phyloP scores from a whole-genome alignment of 169 alveolate genomes.

The Babesia gibsoni region DNA sequence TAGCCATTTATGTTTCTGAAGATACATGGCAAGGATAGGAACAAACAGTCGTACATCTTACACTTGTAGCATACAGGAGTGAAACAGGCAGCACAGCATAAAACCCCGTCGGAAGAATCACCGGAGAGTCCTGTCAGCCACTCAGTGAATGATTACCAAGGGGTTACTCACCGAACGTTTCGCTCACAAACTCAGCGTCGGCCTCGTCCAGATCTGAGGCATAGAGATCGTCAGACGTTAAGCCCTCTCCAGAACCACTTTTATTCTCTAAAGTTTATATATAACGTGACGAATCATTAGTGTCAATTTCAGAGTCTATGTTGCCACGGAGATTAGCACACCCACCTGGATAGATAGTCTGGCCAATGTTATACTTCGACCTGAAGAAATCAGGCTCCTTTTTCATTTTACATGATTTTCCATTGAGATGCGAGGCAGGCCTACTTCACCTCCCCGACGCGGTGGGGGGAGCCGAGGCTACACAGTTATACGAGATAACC shows the following conservation, averaged over 20 bases:
- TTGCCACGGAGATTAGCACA: neutral
- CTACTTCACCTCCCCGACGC: slow-evolving; percentile 4
- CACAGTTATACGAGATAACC: slow-evolving; percentile 4
- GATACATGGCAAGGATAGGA: neutral
- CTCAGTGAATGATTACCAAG: neutral
- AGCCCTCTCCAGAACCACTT: neutral
- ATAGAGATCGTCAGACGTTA: slow-evolving; percentile 38
- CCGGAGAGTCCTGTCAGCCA: slow-evolving; percentile 2
- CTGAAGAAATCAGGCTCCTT: slow-evolving; percentile 18
- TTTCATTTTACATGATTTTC: neutral
- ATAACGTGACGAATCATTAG: too few species aligned
- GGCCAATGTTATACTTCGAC: slow-evolving; percentile 43
- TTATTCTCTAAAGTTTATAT: too few species aligned
- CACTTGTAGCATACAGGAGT: slow-evolving; percentile 61
- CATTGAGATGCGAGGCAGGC: too few species aligned
- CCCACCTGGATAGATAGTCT: slow-evolving; percentile 55
- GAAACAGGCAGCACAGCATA: slow-evolving; percentile 61
- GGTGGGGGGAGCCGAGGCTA: slow-evolving; percentile 21
- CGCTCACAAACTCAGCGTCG: slow-evolving; percentile 44
- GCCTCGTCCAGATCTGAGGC: slow-evolving; percentile 57
- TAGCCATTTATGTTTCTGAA: neutral
- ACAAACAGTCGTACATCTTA: slow-evolving; percentile 11
- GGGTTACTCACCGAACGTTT: slow-evolving; percentile 39
- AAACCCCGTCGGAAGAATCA: slow-evolving; percentile 40
- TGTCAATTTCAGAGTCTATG: too few species aligned